A percentile compares a stretch with the other conserved stretches of the same genome.
phyloP scores from a whole-genome alignment of 345 rosid species.

The Pugionium dolabratum region DNA sequence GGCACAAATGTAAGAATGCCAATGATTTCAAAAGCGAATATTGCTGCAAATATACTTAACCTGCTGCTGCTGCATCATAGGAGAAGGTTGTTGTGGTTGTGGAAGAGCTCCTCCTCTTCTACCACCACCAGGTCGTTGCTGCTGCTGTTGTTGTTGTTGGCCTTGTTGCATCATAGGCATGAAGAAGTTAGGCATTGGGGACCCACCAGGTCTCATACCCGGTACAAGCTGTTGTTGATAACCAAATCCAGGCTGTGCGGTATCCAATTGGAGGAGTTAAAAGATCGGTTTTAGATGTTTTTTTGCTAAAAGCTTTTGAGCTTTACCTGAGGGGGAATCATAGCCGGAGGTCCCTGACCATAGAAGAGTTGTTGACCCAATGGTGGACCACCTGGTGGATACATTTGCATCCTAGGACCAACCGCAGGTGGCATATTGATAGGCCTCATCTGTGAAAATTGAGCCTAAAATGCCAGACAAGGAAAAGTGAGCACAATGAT shows the following conservation, averaged over 20 bases:
- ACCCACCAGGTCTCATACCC: constrained; percentile 86
- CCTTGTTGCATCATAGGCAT: constrained; percentile 97
- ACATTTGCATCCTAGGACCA: constrained; percentile 85
- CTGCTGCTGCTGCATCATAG: constrained; percentile 87
- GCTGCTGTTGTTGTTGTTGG: constrained; percentile 77
- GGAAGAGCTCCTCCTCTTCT: constrained; percentile 48
- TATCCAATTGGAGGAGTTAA: constrained; percentile 23
- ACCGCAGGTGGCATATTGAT: constrained; percentile 71
- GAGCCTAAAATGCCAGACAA: constrained; percentile 54
- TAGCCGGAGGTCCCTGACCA: constrained; percentile 92
- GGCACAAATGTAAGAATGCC: constrained; percentile 8
- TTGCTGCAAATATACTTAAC: constrained; percentile 34
- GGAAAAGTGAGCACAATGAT: neutral
- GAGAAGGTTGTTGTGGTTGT: constrained; percentile 49
- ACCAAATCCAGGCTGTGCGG: constrained; percentile 80
- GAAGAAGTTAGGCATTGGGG: constrained; percentile 79
- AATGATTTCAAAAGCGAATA: neutral
- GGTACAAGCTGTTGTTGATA: constrained; percentile 96
- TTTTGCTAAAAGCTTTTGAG: neutral
- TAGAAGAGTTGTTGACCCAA: constrained; percentile 66
- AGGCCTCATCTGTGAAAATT: constrained; percentile 88
- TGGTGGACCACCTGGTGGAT: constrained; percentile 75
- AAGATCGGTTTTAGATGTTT: constrained; percentile 17
- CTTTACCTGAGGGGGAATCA: constrained; percentile 84
- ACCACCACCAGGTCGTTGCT: constrained; percentile 49